Evolutionary conservation across 208 protist genomes (phyloP).

Genomic region (Trypanosoma cruzi): DNA sequence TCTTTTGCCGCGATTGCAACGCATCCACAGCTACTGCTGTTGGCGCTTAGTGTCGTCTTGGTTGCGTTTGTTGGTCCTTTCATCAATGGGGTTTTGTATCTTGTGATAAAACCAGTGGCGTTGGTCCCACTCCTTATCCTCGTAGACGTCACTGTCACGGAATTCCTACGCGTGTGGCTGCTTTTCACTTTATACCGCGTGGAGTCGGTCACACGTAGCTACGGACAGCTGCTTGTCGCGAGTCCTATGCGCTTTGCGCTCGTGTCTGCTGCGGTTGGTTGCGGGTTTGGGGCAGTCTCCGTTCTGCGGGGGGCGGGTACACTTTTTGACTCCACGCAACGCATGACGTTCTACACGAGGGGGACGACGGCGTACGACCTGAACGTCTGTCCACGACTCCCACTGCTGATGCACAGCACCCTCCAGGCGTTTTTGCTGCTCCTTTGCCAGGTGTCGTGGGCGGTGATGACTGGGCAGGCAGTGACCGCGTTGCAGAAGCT

Average conservation of each 20-base stretch:
- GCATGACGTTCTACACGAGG: conserved; percentile 23
- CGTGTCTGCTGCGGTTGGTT: conserved; percentile 48
- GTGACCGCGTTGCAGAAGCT: conserved; percentile 33
- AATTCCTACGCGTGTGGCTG: conserved; percentile 23
- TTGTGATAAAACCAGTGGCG: conserved; percentile 2
- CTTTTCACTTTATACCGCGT: conserved; percentile 35
- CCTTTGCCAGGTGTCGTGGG: conserved; percentile 59
- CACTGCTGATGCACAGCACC: conserved; percentile 44
- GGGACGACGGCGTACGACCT: conserved; percentile 37
- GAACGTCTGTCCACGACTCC: conserved; percentile 48
- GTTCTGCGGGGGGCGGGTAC: conserved; percentile 38
- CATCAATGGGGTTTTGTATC: conserved; percentile 13
- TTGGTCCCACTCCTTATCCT: conserved; percentile 23
- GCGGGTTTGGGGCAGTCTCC: conserved; percentile 50
- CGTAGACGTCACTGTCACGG: conserved; percentile 28
- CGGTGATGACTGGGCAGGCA: conserved; percentile 57
- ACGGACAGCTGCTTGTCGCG: conserved; percentile 41
- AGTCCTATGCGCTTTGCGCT: conserved; percentile 44
- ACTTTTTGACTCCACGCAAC: conserved; percentile 38
- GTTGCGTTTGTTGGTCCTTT: conserved; percentile 22
- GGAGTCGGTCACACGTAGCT: conserved; percentile 28
- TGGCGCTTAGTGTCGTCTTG: conserved; percentile 19
- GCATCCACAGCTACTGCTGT: conserved; percentile 18
- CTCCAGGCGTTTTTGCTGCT: conserved; percentile 56
- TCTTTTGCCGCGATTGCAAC: background rate